These are phyloP conservation scores for Aspergillus biplanus DNA, from an alignment of 495 filamentous ascomycete species.

Conservation along the genomic window DNA sequence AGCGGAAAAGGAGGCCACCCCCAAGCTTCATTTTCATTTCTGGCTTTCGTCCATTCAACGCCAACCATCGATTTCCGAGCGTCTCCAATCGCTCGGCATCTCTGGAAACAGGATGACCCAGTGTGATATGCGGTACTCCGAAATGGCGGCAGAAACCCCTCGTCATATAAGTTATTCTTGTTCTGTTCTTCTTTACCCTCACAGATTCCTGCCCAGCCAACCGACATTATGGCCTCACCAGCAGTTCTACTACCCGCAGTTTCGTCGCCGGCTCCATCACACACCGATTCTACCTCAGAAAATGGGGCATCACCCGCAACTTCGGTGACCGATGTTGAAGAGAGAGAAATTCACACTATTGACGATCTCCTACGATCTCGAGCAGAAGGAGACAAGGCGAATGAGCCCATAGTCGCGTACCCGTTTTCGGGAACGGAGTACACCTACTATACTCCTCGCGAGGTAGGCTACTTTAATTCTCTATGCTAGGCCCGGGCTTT, in stretches of 20 bases:
- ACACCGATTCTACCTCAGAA: neutral
- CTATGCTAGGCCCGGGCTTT: too few species aligned
- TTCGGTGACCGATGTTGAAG: constrained; percentile 16
- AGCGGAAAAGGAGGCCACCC: constrained; percentile 6
- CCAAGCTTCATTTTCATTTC: neutral
- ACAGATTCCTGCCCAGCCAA: neutral
- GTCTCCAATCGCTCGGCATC: neutral
- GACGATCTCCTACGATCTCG: constrained; percentile 34
- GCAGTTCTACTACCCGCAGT: constrained; percentile 4
- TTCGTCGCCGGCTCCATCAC: neutral
- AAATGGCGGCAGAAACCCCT: constrained; percentile 7
- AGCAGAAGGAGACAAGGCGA: constrained; percentile 25
- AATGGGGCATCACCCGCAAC: constrained; percentile 14
- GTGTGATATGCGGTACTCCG: neutral
- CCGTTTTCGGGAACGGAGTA: constrained; percentile 35
- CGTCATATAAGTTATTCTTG: constrained; percentile 8
- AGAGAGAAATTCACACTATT: constrained; percentile 29
- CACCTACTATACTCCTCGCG: constrained; percentile 37
- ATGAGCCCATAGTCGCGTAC: constrained; percentile 38
- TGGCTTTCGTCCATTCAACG: neutral
- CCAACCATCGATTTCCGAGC: constrained; percentile 4
- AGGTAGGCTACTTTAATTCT: constrained; percentile 20
- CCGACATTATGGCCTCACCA: constrained; percentile 9
- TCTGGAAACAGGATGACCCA: constrained; percentile 2
- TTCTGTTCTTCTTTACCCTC: neutral